phyloP scores from a whole-genome alignment of 2,329 filamentous ascomycete species.

The Nemania serpens region DNA sequence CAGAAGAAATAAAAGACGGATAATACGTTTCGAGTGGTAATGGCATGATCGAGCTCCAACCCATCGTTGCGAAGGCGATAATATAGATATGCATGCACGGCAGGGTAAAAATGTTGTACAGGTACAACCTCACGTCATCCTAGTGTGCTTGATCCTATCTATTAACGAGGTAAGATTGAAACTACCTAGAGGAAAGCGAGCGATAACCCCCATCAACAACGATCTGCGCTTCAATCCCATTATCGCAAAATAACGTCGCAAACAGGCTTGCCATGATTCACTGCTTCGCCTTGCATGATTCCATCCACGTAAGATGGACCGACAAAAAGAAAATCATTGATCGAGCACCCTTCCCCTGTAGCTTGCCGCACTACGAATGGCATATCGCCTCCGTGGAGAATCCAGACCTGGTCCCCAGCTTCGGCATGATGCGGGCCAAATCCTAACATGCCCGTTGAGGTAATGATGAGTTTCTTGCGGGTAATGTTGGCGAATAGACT shows the following conservation, averaged over 20 bases:
- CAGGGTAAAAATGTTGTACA: too few species aligned
- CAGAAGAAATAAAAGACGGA: too few species aligned
- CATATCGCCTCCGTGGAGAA: constrained; percentile 10
- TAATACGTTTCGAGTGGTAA: too few species aligned
- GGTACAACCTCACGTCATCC: too few species aligned
- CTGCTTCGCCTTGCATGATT: constrained; percentile 9
- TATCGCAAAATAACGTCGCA: neutral
- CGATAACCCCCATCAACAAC: too few species aligned
- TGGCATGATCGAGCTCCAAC: too few species aligned
- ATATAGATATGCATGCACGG: too few species aligned
- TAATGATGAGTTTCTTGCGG: constrained; percentile 7
- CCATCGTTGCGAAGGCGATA: too few species aligned
- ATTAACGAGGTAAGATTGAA: too few species aligned
- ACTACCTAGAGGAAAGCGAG: too few species aligned
- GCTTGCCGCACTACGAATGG: constrained; percentile 6
- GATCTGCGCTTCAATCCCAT: neutral
- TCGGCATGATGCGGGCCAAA: constrained; percentile 6
- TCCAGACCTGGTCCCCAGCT: constrained; percentile 14
- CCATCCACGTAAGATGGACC: constrained; percentile 12
- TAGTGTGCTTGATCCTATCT: too few species aligned
- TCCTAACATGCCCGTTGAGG: constrained; percentile 3
- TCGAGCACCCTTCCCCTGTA: neutral
- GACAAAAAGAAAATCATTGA: neutral
- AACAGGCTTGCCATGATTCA: neutral
- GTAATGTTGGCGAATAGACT: neutral